These are phyloP conservation scores for Detonula confervacea DNA, from an alignment of 352 stramenopile species.

Conservation along the genomic window DNA sequence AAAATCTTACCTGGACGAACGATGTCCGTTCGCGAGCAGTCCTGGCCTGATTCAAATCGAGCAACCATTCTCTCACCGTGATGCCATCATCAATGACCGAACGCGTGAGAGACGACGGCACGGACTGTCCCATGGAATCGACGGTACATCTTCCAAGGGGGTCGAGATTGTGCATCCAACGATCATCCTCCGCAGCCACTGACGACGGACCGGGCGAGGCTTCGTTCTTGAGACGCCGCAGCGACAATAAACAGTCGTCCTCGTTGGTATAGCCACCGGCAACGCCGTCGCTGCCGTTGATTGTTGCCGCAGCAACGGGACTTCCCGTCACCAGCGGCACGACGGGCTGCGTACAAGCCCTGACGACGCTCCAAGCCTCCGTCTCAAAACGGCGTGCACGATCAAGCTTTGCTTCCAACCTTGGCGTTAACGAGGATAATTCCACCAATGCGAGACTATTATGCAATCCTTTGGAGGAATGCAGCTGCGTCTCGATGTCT, in stretches of 20 bases:
- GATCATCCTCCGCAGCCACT: neutral
- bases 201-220: slow-evolving; percentile 6
- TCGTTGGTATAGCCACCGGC: neutral
- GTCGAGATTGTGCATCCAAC: slow-evolving; percentile 67
- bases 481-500: slow-evolving; percentile 59
- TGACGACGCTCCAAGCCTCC: slow-evolving; percentile 56
- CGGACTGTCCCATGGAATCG: slow-evolving; percentile 18
- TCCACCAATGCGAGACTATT: slow-evolving; percentile 55
- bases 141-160: slow-evolving; percentile 50
- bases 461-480: slow-evolving; percentile 23
- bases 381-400: slow-evolving; percentile 57
- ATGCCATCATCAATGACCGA: slow-evolving; percentile 71
- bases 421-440: slow-evolving; percentile 43
- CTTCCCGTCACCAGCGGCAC: slow-evolving; percentile 7
- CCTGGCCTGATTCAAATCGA: slow-evolving; percentile 68
- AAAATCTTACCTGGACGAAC: slow-evolving; percentile 65
- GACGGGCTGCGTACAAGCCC: slow-evolving; percentile 48
- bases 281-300: too few relatives aligned
- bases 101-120: slow-evolving; percentile 50
- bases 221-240: slow-evolving; percentile 55
- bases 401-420: slow-evolving; percentile 56
- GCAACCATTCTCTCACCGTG: slow-evolving; percentile 62
- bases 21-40: slow-evolving; percentile 52
- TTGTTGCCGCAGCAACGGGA: neutral
- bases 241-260: slow-evolving; percentile 51